A percentile compares a stretch with the other conserved stretches of the same genome.
Conservation (phyloP, 345 rosid species). For the Passiflora organensis region DNA sequence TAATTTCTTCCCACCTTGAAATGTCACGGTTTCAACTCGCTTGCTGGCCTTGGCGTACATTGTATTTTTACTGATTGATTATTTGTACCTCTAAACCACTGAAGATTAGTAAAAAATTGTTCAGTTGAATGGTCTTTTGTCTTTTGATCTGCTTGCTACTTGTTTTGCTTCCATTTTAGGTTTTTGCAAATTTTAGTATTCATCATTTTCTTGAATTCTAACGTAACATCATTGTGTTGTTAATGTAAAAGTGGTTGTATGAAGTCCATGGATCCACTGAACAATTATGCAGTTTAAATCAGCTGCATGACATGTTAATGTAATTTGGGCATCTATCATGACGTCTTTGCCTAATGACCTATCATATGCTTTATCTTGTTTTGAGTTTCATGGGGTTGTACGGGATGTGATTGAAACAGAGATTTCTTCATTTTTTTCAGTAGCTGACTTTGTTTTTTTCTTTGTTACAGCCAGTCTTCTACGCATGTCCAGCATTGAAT, state of each 20-base stretch:
- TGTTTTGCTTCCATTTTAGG: too few relatives aligned
- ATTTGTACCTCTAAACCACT: background rate
- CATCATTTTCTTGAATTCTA: too few relatives aligned
- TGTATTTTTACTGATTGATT: background rate
- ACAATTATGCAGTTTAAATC: background rate
- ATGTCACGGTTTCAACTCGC: background rate
- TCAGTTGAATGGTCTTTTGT: too few relatives aligned
- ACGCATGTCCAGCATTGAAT: constrained; percentile 33
- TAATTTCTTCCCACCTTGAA: background rate
- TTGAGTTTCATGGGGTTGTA: background rate
- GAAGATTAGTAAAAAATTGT: background rate
- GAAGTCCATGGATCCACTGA: background rate
- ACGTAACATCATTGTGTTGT: too few relatives aligned
- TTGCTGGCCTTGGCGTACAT: background rate
- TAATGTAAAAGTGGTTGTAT: background rate
- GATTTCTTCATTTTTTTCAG: background rate
- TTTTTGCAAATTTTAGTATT: too few relatives aligned
- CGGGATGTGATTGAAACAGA: background rate
- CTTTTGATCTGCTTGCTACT: too few relatives aligned
- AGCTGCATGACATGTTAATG: background rate
- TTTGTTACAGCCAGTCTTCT: constrained; percentile 31
- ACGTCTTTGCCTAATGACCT: background rate
- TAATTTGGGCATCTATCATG: background rate
- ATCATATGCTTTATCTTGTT: background rate
- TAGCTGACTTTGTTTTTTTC: background rate